Percentiles rank a stretch among this genome's conserved stretches.
Conservation (phyloP, 345 rosid species). For the Hibiscus mutabilis region DNA sequence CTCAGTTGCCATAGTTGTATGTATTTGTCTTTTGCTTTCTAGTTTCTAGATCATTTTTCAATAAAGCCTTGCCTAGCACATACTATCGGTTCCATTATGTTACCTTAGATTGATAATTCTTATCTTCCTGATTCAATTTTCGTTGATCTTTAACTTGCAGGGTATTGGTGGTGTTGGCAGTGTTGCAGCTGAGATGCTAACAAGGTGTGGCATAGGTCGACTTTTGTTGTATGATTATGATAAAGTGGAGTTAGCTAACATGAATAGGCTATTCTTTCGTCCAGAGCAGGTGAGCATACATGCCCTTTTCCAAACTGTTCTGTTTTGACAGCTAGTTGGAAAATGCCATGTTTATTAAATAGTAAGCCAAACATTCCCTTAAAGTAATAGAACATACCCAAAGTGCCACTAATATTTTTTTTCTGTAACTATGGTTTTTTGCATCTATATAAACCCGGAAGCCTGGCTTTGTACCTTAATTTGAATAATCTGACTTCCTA, state of each 20-base stretch:
- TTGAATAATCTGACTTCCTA: neutral
- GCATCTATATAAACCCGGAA: neutral
- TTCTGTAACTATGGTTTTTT: neutral
- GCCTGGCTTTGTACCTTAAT: neutral
- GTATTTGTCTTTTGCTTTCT: constrained; percentile 37
- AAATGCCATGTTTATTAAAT: neutral
- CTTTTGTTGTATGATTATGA: constrained; percentile 95
- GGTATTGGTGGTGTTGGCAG: constrained; percentile 99
- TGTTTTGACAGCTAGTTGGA: neutral
- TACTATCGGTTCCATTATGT: neutral
- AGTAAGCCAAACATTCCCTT: too few relatives aligned
- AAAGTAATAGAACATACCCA: neutral
- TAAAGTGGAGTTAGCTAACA: constrained; percentile 92
- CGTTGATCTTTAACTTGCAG: constrained; percentile 28
- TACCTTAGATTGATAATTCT: neutral
- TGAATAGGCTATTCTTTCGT: constrained; percentile 91
- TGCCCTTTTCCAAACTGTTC: neutral
- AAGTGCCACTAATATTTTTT: neutral
- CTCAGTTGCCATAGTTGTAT: constrained; percentile 93
- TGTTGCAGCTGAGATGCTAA: constrained; percentile 99
- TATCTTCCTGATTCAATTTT: neutral
- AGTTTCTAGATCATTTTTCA: neutral
- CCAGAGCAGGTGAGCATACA: constrained; percentile 71
- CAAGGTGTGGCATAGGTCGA: constrained; percentile 95
- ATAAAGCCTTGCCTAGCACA: neutral